Evolutionary conservation across 768 basidiomycete species (phyloP).

Genomic region (Kwoniella sp.): DNA sequence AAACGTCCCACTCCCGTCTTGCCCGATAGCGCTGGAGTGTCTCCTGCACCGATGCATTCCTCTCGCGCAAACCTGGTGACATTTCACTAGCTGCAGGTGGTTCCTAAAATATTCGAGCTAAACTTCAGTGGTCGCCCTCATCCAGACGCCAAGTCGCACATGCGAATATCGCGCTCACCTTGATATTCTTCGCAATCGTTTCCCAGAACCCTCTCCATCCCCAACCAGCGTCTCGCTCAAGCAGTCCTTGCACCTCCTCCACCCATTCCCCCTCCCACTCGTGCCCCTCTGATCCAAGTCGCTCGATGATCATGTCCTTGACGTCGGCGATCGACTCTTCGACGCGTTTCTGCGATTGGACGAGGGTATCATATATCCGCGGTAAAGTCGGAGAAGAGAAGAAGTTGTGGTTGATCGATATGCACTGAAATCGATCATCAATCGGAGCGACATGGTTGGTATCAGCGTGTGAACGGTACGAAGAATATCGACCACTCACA

Average conservation of each 20-base stretch:
- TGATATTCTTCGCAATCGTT: conserved; percentile 38
- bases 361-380: conserved; percentile 53
- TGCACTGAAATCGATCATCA: too few relatives aligned
- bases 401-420: conserved; percentile 57
- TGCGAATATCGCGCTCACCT: conserved; percentile 20
- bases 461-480: too few relatives aligned
- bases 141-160: too few relatives aligned
- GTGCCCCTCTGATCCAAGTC: conserved; percentile 26
- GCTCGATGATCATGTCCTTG: conserved; percentile 37
- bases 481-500: conserved; percentile 27
- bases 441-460: too few relatives aligned
- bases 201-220: conserved; percentile 49
- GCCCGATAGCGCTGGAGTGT: background rate
- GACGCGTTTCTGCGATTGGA: conserved; percentile 50
- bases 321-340: conserved; percentile 50
- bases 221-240: conserved; percentile 54
- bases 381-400: conserved; percentile 45
- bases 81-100: background rate
- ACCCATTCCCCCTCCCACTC: conserved; percentile 52
- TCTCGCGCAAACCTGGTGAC: background rate
- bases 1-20: background rate
- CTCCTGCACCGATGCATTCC: background rate
- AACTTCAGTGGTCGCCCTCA: too few relatives aligned
- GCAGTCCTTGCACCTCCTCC: conserved; percentile 47
- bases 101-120: too few relatives aligned